These are phyloP conservation scores for Prunus yedoensis DNA, from an alignment of 331 rosid species.

Conservation along the genomic window DNA sequence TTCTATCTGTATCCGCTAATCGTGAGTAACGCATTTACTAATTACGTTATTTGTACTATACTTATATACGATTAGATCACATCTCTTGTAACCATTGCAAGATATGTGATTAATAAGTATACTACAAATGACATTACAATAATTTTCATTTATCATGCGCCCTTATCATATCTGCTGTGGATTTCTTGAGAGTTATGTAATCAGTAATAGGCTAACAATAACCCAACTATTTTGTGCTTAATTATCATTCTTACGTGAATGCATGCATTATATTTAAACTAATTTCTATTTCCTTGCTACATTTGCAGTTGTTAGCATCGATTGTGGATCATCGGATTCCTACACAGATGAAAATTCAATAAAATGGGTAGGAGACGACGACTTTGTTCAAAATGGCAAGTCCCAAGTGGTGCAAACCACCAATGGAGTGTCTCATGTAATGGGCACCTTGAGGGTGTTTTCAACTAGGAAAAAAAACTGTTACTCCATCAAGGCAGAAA, in stretches of 20 bases:
- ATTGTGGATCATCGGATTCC: conserved; percentile 12
- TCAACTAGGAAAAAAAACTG: conserved; percentile 42
- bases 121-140: too few species aligned
- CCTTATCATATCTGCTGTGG: too few species aligned
- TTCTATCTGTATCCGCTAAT: not conserved
- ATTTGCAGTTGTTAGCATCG: conserved; percentile 18
- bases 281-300: not conserved
- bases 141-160: too few species aligned
- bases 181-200: too few species aligned
- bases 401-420: not conserved
- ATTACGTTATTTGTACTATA: not conserved
- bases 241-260: too few species aligned
- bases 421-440: not conserved
- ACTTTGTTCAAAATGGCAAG: not conserved
- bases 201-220: too few species aligned
- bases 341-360: not conserved
- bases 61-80: too few species aligned
- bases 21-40: not conserved
- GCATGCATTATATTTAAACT: not conserved
- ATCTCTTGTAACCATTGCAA: too few species aligned
- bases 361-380: conserved; percentile 11
- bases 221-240: too few species aligned
- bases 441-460: conserved; percentile 40
- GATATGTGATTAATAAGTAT: too few species aligned
- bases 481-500: conserved; percentile 33